Percentiles rank a stretch among this genome's conserved stretches.
phyloP scores from a whole-genome alignment of 2,329 filamentous ascomycete species.

The Curvularia sp. region DNA sequence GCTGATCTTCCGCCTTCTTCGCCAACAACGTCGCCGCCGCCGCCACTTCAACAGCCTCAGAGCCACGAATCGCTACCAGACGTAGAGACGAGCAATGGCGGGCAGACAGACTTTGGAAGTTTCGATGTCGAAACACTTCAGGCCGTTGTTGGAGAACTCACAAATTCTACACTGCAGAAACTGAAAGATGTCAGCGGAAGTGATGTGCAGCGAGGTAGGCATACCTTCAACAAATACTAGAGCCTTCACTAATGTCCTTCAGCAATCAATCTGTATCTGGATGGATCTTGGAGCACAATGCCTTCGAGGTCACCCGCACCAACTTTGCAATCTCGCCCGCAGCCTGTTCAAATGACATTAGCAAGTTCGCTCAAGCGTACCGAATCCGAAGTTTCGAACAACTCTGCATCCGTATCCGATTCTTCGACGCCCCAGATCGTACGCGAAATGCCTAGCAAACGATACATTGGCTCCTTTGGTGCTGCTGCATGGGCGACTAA shows the following conservation, averaged over 20 bases:
- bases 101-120: slow-evolving; percentile 33
- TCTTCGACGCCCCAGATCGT: slow-evolving; percentile 30
- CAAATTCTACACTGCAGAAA: slow-evolving; percentile 53
- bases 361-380: slow-evolving; percentile 33
- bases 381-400: slow-evolving; percentile 34
- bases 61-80: slow-evolving; percentile 2
- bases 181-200: slow-evolving; percentile 60
- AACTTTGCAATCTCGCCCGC: slow-evolving; percentile 26
- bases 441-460: slow-evolving; percentile 59
- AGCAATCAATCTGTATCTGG: slow-evolving; percentile 70
- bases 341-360: slow-evolving; percentile 34
- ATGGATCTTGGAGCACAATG: slow-evolving; percentile 65
- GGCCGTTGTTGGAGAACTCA: slow-evolving; percentile 64
- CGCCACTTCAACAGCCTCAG: slow-evolving; percentile 35
- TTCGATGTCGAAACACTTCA: slow-evolving; percentile 65
- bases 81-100: slow-evolving; percentile 16
- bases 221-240: not conserved
- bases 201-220: slow-evolving; percentile 60
- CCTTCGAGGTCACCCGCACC: slow-evolving; percentile 21
- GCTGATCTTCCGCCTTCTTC: slow-evolving; percentile 41
- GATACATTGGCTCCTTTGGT: slow-evolving; percentile 92
- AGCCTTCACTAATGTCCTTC: slow-evolving; percentile 18
- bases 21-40: slow-evolving; percentile 13
- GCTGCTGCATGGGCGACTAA: slow-evolving; percentile 90
- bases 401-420: slow-evolving; percentile 33